Base-by-base conservation (phyloP, 306 rosid species). In the Oxytropis ochrocephala region DNA sequence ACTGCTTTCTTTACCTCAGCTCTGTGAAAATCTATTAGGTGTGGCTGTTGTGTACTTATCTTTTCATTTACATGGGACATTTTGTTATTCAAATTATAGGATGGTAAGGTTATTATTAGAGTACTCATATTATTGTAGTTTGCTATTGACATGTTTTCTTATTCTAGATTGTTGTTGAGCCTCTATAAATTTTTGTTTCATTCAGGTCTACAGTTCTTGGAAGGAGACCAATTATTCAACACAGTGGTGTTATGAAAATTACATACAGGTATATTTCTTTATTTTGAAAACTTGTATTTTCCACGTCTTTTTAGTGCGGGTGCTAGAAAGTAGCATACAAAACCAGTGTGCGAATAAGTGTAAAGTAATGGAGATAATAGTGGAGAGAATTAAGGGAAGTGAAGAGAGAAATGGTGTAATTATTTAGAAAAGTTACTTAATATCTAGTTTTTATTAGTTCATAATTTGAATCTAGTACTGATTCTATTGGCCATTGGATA, bases 171-270 rank as follows among this genome's bases (percentile, higher is more conserved):
- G 27, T 79, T 54, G 17, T 43, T 68, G 50, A 27, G 47, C 48
- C 65, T 57, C 0, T 48, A 33, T 44, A 39, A 4, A 32, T 30
- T 18, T 43, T 27, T 64, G 33, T 21, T 49, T 13, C 11, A 5
- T 78, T 52, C 73, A 93, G 98, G 99, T 94, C 13, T 94, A 84
- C 76, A 82, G 58, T 79, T 88, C 97, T n/a, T 94, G 99, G 99
- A 94, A 85, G 78, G 99, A 94, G 83, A 91, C 97, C 56, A 91
- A 94, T 79, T 94, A 69, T 84, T 94, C 99, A 53, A 87, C 97
- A 5, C 99, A 94, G 33, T 94, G 99, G 99, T 91, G 99, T 74
- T 94, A 81, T 33, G 99, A 94, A 66, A 94, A 88, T 69, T 91
- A 88, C 65, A 88, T 94, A 67, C 99, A 94, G 97, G 98, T 88